phyloP scores from a whole-genome alignment of 2,329 filamentous ascomycete genomes.

The Orbilia ellipsospora region DNA sequence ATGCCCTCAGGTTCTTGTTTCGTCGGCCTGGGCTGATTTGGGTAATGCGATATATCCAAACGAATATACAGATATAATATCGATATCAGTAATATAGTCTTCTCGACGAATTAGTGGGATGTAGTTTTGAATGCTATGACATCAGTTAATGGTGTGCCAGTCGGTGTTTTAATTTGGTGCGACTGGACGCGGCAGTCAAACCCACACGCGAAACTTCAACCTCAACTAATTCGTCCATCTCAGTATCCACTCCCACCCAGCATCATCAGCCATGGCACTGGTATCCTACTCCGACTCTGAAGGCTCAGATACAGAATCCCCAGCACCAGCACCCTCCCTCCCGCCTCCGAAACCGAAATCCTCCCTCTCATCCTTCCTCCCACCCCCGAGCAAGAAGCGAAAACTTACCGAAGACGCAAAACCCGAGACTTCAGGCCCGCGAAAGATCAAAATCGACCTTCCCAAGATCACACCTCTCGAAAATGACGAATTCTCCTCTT shows the following conservation, averaged over 20 bases:
- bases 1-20: background rate
- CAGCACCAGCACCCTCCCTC: conserved; percentile 18
- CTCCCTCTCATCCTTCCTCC: conserved; percentile 43
- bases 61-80: background rate
- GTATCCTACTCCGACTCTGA: conserved; percentile 55
- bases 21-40: background rate
- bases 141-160: background rate
- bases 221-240: background rate
- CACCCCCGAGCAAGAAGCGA: conserved; percentile 54
- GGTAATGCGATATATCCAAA: background rate
- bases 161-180: too few relatives aligned
- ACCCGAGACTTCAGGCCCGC: conserved; percentile 42
- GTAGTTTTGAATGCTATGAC: too few relatives aligned
- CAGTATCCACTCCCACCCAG: conserved; percentile 2
- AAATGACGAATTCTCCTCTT: conserved; percentile 44
- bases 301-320: conserved; percentile 43
- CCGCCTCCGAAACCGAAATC: conserved; percentile 40
- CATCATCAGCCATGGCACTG: conserved; percentile 34
- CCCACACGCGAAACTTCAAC: conserved; percentile 8
- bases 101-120: too few relatives aligned
- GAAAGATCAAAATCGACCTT: conserved; percentile 58
- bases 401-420: conserved; percentile 52
- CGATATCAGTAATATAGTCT: too few relatives aligned
- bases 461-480: conserved; percentile 56
- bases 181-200: background rate